Evolutionary conservation across 1,284 basidiomycete genomes (phyloP).

Genomic region (Cutaneotrichosporon sp.): DNA sequence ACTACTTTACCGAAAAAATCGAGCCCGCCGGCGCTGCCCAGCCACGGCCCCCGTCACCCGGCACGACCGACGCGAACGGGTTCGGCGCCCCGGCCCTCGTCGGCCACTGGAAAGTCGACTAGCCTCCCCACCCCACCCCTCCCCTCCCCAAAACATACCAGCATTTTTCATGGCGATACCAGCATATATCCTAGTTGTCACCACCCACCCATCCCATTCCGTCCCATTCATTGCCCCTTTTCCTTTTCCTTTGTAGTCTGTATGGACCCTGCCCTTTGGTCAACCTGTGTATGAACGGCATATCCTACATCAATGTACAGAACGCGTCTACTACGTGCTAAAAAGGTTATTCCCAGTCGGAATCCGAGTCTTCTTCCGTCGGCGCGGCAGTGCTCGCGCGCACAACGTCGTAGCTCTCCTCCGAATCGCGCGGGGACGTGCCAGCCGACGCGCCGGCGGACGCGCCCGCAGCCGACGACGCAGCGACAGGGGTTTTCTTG

Average conservation of each 20-base stretch:
- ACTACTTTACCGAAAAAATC: background rate
- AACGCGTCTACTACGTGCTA: too few species aligned
- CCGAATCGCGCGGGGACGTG: conserved; percentile 45
- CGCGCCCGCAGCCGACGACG: conserved; percentile 1
- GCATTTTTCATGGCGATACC: background rate
- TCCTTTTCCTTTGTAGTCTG: background rate
- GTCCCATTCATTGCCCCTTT: background rate
- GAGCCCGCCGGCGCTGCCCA: background rate
- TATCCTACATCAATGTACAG: too few species aligned
- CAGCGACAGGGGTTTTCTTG: conserved; percentile 8
- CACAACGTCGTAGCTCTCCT: conserved; percentile 49
- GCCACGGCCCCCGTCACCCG: background rate
- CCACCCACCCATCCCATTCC: too few species aligned
- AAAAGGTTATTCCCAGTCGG: conserved; percentile 50
- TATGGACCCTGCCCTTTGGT: background rate
- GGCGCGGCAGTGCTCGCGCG: conserved; percentile 29
- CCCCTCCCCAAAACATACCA: background rate
- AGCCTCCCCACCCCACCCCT: background rate
- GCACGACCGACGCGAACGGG: background rate
- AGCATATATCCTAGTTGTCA: too few species aligned
- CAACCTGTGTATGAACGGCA: background rate
- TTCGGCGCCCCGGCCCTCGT: conserved; percentile 12
- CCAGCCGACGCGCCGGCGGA: background rate
- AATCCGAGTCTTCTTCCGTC: conserved; percentile 42
- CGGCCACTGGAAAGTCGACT: conserved; percentile 26